Evolutionary conservation across 768 basidiomycete genomes (phyloP), one percentile per base, ranked within the genome.

Genomic region (Lactarius akahatsu): DNA sequence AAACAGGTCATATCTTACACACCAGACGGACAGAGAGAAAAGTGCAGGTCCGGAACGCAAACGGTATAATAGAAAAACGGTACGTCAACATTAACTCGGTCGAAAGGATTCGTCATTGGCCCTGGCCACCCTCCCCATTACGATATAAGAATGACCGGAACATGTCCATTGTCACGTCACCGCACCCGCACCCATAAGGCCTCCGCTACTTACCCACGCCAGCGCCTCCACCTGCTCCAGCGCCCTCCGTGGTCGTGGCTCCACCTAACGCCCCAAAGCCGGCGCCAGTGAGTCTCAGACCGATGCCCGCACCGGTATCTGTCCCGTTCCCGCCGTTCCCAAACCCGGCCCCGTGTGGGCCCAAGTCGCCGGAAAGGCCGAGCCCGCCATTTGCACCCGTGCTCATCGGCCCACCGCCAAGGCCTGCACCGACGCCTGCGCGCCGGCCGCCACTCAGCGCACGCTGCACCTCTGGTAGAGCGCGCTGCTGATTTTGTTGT

Each of bases 141-240:
- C 70, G 68, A 23, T 69, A 62, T 62, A 71, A 28, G n/a, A 65
- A 71, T 28, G 68, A 68, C 28, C 69, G 68, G 6, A 59, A 50
- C 70, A 69, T 65, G 23, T 61, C 70, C 41, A 40, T 10, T 34
- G 70, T 63, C 32, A 69, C 41, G 70, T 63, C 32, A 69, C 63
- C 23, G 28, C 45, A 9, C 59, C 59, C 16, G 63, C 65, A 13
- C 50, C 20, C n/a, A 36, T 62, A 45, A 20, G 23, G 2, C 63
- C 57, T 8, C 59, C 54, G 4, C 41, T 32, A n/a, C 32, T n/a
- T n/a, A n/a, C n/a, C n/a, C n/a, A n/a, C n/a, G n/a, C n/a, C n/a
- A n/a, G n/a, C n/a, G n/a, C n/a, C n/a, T n/a, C n/a, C n/a, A n/a
- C 41, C 11, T 16, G 26, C 63, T 13, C 45, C 47, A 18, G 47